Evolutionary conservation across 2,329 filamentous ascomycete species (phyloP).

Genomic region (Macrophomina phaseolina): DNA sequence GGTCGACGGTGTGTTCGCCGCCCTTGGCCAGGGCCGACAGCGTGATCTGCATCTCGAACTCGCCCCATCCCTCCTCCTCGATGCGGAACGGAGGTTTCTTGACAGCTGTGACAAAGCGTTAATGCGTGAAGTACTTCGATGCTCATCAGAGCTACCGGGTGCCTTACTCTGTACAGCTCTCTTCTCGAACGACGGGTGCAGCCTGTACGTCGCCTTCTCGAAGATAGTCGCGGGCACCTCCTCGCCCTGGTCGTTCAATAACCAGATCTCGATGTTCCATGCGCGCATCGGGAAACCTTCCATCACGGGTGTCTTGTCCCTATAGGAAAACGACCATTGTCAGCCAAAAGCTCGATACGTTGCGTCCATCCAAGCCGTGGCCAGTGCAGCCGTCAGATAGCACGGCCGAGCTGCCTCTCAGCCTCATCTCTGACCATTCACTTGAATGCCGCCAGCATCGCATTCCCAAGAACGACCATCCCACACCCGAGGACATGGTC

Average conservation of each 20-base stretch:
- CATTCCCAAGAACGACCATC: no score
- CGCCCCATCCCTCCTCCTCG: conserved; percentile 95
- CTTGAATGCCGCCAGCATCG: no score
- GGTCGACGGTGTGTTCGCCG: conserved; percentile 76
- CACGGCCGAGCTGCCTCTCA: neutral
- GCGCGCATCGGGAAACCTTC: conserved; percentile 90
- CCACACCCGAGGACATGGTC: no score
- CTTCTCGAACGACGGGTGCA: conserved; percentile 92
- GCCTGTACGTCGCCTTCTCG: conserved; percentile 88
- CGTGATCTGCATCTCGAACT: conserved; percentile 93
- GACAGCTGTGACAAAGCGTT: conserved; percentile 63
- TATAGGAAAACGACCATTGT: conserved; percentile 42
- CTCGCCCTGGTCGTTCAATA: conserved; percentile 85
- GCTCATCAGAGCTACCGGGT: neutral
- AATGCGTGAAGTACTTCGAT: neutral
- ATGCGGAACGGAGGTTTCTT: conserved; percentile 86
- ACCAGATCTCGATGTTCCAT: conserved; percentile 86
- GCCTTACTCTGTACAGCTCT: conserved; percentile 75
- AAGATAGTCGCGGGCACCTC: conserved; percentile 84
- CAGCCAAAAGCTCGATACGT: neutral
- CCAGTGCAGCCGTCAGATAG: neutral
- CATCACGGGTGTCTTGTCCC: conserved; percentile 78
- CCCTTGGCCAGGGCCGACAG: conserved; percentile 85
- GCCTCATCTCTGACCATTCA: neutral
- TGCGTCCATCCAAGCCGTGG: neutral